A percentile compares a stretch with the other conserved stretches of the same genome.
Evolutionary conservation across 176 grass and related monocot genomes (phyloP).

Genomic region (Bonia amplexicaulis): DNA sequence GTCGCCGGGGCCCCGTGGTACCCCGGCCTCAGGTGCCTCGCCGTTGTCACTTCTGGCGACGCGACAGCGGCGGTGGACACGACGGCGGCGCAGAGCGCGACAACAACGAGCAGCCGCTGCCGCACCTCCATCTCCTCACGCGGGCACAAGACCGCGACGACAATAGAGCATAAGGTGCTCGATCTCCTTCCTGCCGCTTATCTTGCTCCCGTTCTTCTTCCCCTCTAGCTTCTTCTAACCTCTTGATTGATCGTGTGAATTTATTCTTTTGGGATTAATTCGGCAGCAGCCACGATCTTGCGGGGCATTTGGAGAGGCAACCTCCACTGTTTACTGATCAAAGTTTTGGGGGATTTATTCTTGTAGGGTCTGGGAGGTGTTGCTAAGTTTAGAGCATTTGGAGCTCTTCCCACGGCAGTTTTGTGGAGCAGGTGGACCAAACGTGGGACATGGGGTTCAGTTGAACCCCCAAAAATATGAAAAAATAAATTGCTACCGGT

Average conservation of each 20-base stretch:
- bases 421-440: background rate
- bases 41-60: background rate
- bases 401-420: constrained; percentile 38
- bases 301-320: background rate
- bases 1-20: background rate
- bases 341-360: background rate
- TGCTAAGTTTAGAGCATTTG: constrained; percentile 25
- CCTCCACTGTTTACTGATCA: background rate
- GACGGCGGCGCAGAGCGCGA: background rate
- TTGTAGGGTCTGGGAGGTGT: background rate
- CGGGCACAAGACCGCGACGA: background rate
- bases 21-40: background rate
- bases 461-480: no score
- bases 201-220: background rate
- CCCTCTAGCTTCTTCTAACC: background rate
- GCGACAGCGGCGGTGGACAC: background rate
- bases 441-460: no score
- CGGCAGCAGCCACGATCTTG: background rate
- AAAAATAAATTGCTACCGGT: no score
- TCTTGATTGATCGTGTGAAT: background rate
- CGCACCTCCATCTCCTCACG: constrained; percentile 15
- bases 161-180: background rate
- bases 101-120: background rate
- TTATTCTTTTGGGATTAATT: background rate
- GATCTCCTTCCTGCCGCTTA: background rate